phyloP scores from a whole-genome alignment of 768 basidiomycete genomes.

The Galerina marginata region DNA sequence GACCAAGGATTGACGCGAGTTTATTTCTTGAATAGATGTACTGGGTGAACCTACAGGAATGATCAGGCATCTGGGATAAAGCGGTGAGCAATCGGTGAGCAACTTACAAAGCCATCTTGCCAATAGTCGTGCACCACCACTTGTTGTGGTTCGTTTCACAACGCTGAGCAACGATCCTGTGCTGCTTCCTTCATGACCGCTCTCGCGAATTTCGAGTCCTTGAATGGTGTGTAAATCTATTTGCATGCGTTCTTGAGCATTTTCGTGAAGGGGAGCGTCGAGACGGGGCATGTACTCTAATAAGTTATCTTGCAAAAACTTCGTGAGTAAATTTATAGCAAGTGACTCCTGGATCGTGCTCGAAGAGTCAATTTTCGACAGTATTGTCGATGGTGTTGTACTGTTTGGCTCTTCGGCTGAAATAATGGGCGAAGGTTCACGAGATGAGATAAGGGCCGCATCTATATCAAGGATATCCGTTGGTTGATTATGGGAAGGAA shows the following conservation, averaged over 20 bases:
- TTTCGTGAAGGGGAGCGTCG: slow-evolving; percentile 62
- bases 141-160: slow-evolving; percentile 79
- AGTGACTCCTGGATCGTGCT: slow-evolving; percentile 43
- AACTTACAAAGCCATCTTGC: slow-evolving; percentile 77
- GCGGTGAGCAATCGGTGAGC: slow-evolving; percentile 23
- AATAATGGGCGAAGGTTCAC: not conserved
- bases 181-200: slow-evolving; percentile 70
- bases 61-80: slow-evolving; percentile 1
- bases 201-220: slow-evolving; percentile 85
- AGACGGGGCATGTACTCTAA: slow-evolving; percentile 80
- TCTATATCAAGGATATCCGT: not conserved
- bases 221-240: slow-evolving; percentile 90
- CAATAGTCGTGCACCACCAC: slow-evolving; percentile 77
- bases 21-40: slow-evolving; percentile 74
- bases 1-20: slow-evolving; percentile 77
- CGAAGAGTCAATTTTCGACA: not conserved
- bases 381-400: not conserved
- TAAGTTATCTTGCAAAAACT: slow-evolving; percentile 69
- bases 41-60: slow-evolving; percentile 75
- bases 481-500: not conserved
- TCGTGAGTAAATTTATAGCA: slow-evolving; percentile 67
- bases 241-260: slow-evolving; percentile 68
- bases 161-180: slow-evolving; percentile 78
- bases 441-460: not conserved
- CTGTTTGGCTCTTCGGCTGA: not conserved